Base-by-base conservation (phyloP, 352 stramenopile species). In the Phytopythium helicoides region DNA sequence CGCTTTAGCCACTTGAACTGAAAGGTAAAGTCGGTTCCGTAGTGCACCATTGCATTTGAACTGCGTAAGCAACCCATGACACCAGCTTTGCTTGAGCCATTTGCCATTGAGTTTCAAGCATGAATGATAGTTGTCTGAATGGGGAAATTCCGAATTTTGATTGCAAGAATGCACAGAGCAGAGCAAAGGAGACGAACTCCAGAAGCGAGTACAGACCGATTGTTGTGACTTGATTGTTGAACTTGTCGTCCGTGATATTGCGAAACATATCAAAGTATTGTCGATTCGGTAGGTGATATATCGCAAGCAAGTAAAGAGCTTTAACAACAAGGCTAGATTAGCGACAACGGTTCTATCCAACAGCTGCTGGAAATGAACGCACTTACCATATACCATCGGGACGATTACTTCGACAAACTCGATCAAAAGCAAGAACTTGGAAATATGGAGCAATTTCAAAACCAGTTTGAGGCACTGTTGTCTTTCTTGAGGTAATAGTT, bases 81-180 rank as follows among this genome's bases (percentile, higher is more conserved):
- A 79, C 33, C 6, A 73, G 54, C 53, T 77, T 82, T 41, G 52
- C 58, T 45, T 82, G 68, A 3, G 63, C 34, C 15, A 62, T 56
- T 23, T 59, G 46, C 58, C 61, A 76, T 55, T 78, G 69, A 19
- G 56, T 54, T 33, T 68, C 57, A 25, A 80, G 21, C 33, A 68
- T 54, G 23, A 74, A 76, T 23, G 61, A 50, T 3, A 80, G 52
- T 31, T 73, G 63, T 33, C 64, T 54, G 8, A 71, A 54, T 21
- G 52, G 31, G 11, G 51, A 55, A 14, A 75, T 19, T 10, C 56
- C 57, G 28, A 73, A 62, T 35, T 60, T 54, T 18, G 34, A 37
- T 11, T 61, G 36, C 34, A 83, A 52, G 26, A 81, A 52, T 19
- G 60, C 21, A 18, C 68, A 7, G 41, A 83, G 51, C 12, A n/a